Conservation (phyloP, 1,284 basidiomycete genomes). For the Irpex lacteus region DNA sequence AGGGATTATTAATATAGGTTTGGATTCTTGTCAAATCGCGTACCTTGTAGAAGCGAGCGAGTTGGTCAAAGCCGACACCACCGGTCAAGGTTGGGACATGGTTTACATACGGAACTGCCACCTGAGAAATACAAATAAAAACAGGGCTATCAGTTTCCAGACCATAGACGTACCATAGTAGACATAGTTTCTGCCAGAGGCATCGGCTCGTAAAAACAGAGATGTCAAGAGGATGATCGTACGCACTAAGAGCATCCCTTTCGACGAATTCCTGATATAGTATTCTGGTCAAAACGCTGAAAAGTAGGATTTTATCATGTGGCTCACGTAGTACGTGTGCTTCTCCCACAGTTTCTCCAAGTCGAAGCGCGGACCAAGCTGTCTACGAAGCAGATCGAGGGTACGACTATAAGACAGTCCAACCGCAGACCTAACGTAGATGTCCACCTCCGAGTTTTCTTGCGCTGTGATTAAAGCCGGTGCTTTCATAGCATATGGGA, state of each 20-base stretch:
- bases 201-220: background rate
- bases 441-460: constrained; percentile 26
- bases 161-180: constrained; percentile 35
- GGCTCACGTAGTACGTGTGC: constrained; percentile 40
- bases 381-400: constrained; percentile 34
- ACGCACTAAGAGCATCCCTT: constrained; percentile 38
- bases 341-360: constrained; percentile 44
- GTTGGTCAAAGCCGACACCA: constrained; percentile 38
- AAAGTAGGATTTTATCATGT: background rate
- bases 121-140: constrained; percentile 24
- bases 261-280: constrained; percentile 38
- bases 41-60: constrained; percentile 45
- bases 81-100: constrained; percentile 47
- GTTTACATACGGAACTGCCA: constrained; percentile 46
- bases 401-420: constrained; percentile 41
- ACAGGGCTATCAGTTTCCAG: too few relatives aligned
- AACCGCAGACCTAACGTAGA: constrained; percentile 38
- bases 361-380: constrained; percentile 41
- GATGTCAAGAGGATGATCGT: background rate
- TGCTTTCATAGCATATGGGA: constrained; percentile 34
- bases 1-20: background rate
- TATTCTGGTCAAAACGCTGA: background rate
- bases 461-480: constrained; percentile 30
- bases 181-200: constrained; percentile 38
- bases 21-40: background rate